Evolutionary conservation across 1,284 basidiomycete genomes (phyloP), one percentile per base, ranked within the genome.

Genomic region (Ganoderma lingzhi): DNA sequence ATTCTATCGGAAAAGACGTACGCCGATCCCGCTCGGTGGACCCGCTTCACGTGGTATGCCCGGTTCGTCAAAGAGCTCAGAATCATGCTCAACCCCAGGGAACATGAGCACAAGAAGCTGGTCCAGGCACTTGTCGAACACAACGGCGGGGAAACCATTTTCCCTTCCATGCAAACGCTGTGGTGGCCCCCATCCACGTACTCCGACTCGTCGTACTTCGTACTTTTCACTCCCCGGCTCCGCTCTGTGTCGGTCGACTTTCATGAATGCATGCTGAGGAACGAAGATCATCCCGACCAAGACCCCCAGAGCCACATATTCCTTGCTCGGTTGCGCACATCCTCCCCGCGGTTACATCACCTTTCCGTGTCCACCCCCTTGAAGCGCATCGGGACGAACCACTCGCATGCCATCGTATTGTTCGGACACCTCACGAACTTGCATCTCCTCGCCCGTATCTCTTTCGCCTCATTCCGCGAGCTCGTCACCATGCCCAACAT

Each of bases 1-100:
- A 30, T 56, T 32, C 15, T 56, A 2, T 28, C 15, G 2, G 55
- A 17, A 56, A 17, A 19, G 55, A 12, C 28, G 30, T 56, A 32
- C 28, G 3, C 15, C 0, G 55, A 28, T 6, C 14, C 55, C 17
- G 30, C n/a, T 32, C 55, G 30, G 14, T 56, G 55, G 55, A 5
- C 30, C 12, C 55, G 55, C 28, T 56, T 56, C 55, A 6, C 30
- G 55, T 56, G 55, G 55, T 56, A 56, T 14, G 55, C 55, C 9
- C 19, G 55, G 14, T 56, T 56, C 55, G 55, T 56, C 32, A 23
- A 17, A 5, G 32, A 30, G 30, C 55, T 56, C 15, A 14, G 17
- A 8, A 35, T 56, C 12, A 28, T 30, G 35, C 35, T 35, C 15
- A 17, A 17, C 28, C 12, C 6, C 32, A 14, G 1, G 12, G 30